These are phyloP conservation scores for Stagonosporopsis chrysanthemi DNA, from an alignment of 2,329 filamentous ascomycete genomes.

Conservation along the genomic window DNA sequence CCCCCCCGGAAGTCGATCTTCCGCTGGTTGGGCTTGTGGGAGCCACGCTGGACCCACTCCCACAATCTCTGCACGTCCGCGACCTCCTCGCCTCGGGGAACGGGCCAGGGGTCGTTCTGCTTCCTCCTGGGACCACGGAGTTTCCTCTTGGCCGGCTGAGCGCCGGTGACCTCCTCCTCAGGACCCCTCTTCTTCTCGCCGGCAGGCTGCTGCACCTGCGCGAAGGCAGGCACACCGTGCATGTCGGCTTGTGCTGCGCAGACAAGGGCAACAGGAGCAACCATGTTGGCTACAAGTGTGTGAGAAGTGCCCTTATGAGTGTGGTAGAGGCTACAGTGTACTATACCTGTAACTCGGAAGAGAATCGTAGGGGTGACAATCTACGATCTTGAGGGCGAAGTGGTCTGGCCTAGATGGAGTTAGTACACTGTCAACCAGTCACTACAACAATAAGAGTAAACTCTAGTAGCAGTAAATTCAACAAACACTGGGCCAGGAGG, in stretches of 20 bases:
- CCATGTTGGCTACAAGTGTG: neutral
- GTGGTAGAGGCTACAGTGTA: neutral
- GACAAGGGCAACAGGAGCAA: neutral
- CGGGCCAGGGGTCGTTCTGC: neutral
- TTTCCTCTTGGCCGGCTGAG: neutral
- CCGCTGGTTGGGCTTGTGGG: neutral
- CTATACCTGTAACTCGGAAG: neutral
- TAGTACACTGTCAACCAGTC: neutral
- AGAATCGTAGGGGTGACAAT: neutral
- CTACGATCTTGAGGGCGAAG: neutral
- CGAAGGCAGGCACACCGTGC: neutral
- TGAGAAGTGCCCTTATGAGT: neutral
- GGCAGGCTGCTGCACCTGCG: neutral
- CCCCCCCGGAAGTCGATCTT: neutral
- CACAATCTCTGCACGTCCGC: neutral
- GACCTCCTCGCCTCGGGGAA: neutral
- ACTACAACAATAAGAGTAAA: neutral
- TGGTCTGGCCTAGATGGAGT: neutral
- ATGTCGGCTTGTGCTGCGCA: neutral
- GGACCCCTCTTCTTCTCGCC: neutral
- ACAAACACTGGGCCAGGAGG: too few relatives aligned
- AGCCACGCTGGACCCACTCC: neutral
- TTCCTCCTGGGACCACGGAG: neutral
- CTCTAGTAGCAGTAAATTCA: neutral
- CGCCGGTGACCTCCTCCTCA: neutral